Evolutionary conservation across 2,329 filamentous ascomycete genomes (phyloP), one percentile per base, ranked within the genome.

Genomic region (Cladosporium sphaerospermum): DNA sequence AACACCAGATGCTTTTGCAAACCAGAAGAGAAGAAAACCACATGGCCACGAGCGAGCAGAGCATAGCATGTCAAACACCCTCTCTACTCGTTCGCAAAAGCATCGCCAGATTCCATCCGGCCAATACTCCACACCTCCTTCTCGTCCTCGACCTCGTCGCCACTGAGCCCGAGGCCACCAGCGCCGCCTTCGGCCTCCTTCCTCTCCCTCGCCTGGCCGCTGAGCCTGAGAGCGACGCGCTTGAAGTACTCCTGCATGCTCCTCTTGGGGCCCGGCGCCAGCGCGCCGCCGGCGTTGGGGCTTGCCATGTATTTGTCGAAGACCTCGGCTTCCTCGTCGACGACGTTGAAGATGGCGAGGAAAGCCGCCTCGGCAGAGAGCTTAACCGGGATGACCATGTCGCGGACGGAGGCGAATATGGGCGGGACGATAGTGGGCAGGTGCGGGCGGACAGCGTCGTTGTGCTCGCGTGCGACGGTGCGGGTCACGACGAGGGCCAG

Each of bases 191-290:
- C 91, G 0, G 93, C 93, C 61, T 96, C 91, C 65, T 83, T 87
- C 62, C 93, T 81, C 74, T 99, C 93, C 57, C 89, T 81, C 1
- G 88, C 90, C 69, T 97, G 93, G 14, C 77, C 81, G n/a, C 88
- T 92, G 16, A 97, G 73, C 61, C 91, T 82, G 64, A 92, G 70
- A 1, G 89, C 89, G 59, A 99, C 88, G 40, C 93, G 79, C 78
- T 96, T 96, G 75, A 97, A 97, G 74, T 99, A 99, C 69, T 99
- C 93, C 55, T 85, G 81, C 86, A 99, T 96, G 69, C 86, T 90
- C 61, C 92, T 81, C 78, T 95, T 93, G 14, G 83, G 83, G 39
- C 82, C 85, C 0, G 88, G 72, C 8, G 84, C 78, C 55, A 96
- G 71, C 3, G 82, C 80, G 47, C 81, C 80, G 5, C 74, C 77